Base-by-base conservation (phyloP, 2,329 filamentous ascomycete genomes). In the Metarhizium humberi region DNA sequence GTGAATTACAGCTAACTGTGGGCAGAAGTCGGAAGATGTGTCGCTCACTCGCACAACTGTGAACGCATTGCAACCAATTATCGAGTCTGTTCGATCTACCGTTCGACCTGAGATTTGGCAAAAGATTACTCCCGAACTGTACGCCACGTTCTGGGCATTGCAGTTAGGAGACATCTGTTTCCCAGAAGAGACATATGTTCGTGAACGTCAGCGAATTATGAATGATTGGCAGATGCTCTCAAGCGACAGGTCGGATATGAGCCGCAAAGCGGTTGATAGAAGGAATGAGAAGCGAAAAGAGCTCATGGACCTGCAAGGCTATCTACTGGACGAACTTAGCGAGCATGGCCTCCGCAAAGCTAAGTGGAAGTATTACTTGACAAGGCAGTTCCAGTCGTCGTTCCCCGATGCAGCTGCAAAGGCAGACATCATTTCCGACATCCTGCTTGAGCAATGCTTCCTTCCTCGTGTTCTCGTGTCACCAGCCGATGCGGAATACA, bases 101-200 rank as follows among this genome's bases (percentile, higher is more conserved):
- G 68, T 90, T 11, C 81, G 87, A 1, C 71, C 80, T 2, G 78
- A 82, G 7, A 80, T 84, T 5, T 90, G 86, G 78, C 75, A 81
- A 11, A 82, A 81, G 51, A 80, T 96, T 52, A 91, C 84, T 47
- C 78, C 90, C 0, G 84, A 88, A 34, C 92, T 96, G 67, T 96
- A 90, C 65, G 83, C 88, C 47, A 88, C 88, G 0, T 99, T 99
- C 71, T 99, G 94, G 94, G 86, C 92, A 52, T 77, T 96, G 13
- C 86, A 90, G 32, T 79, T 95, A 3, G 85, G 88, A 49, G 92
- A 99, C 67, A 76, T 96, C 56, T 81, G 83, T 55, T 84, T 92
- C 59, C 88, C 89, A 1, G 83, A 83, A 58, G 79, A 84, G 38
- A 88, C 86, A 57, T 99, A 99, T 67, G 80, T 88, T 50, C 80